Evolutionary conservation across 2,329 filamentous ascomycete species (phyloP).

Genomic region (Lasiodiplodia sp.): DNA sequence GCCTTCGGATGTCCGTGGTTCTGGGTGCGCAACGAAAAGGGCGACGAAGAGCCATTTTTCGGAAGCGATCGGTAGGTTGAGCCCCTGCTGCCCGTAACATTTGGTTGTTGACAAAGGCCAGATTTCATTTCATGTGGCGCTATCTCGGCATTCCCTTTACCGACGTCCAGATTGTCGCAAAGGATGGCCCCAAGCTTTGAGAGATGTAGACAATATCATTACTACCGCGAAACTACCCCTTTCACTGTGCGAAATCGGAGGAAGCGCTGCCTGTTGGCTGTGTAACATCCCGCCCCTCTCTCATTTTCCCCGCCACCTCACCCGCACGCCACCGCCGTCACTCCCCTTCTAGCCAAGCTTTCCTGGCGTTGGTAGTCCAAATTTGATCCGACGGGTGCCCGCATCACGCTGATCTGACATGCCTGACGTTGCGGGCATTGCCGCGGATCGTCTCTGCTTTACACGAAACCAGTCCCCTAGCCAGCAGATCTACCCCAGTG

Average conservation of each 20-base stretch:
- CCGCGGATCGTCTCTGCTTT: slow-evolving; percentile 6
- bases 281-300: not conserved
- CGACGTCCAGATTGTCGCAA: slow-evolving; percentile 56
- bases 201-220: not conserved
- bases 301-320: not conserved
- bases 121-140: slow-evolving; percentile 73
- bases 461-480: slow-evolving; percentile 1
- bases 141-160: slow-evolving; percentile 68
- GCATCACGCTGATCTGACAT: not conserved
- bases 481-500: not conserved
- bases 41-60: slow-evolving; percentile 72
- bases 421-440: not conserved
- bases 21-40: slow-evolving; percentile 63
- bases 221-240: not conserved
- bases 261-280: slow-evolving; percentile 5
- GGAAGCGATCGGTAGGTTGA: slow-evolving; percentile 71
- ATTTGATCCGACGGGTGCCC: slow-evolving; percentile 3
- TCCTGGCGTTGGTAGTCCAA: slow-evolving; percentile 16
- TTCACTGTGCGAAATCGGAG: not conserved
- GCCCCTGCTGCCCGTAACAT: not conserved
- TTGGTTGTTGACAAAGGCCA: slow-evolving; percentile 38
- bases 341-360: slow-evolving; percentile 6
- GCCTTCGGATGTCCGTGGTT: slow-evolving; percentile 83
- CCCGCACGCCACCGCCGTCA: slow-evolving; percentile 3
- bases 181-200: slow-evolving; percentile 44